Evolutionary conservation across 192 early-diverging fungal species (phyloP), one percentile per base, ranked within the genome.

Genomic region (Backusella sp.): DNA sequence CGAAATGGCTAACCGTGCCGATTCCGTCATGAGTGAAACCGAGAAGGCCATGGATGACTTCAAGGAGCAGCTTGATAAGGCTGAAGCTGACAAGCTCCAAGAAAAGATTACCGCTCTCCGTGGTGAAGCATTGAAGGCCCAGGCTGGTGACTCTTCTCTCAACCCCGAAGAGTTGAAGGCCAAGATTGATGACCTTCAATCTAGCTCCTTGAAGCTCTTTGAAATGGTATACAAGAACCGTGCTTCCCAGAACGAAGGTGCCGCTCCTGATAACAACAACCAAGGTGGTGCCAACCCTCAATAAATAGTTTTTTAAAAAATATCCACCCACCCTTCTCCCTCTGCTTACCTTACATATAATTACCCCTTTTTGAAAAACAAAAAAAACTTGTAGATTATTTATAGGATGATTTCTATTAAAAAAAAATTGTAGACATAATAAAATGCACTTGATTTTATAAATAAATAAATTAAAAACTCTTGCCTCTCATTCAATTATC

Each of bases 1-100:
- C 80, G 97, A 99, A 86, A 79, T 79, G 77, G 77, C 86, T 72
- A 98, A 99, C 88, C 90, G 90, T 81, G 96, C 96, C 75, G 94
- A 99, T 72, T 91, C 91, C 30, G 90, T 96, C 75, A 96, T 98
- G 82, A 80, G 88, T 79, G 95, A 97, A 80, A 98, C 95, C 37
- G 96, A 98, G 84, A 97, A 97, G 92, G 88, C 94, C 79, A 93
- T 99, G 86, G 86, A 85, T 53, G 98, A 99, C 81, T 97, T 96
- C 90, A 97, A 98, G 92, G 95, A 95, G 77, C 93, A 98, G 86
- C 79, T 99, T 44, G 96, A 98, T 84, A 85, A 87, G 66, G 86
- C 84, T n/a, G 97, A 99, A 85, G 87, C 86, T 35, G 90, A 93
- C 67, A 98, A 94, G 90, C 95, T 99, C 89, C 87, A 87, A 73